Percentiles rank a stretch among this genome's conserved stretches.
Conservation (phyloP, 2,329 filamentous ascomycete species). For the Sclerotinia minor region DNA sequence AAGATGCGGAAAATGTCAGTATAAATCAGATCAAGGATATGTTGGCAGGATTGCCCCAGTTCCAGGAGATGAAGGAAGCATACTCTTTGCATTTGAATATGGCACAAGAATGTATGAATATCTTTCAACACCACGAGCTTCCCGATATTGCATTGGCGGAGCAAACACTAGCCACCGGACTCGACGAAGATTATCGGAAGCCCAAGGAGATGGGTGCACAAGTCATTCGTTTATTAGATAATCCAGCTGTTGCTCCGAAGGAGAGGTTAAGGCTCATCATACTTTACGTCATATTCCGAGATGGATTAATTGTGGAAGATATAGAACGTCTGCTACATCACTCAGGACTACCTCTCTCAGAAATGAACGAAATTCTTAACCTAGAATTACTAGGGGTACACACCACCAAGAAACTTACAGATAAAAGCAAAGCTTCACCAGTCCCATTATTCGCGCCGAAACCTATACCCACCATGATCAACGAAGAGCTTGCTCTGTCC, state of each 20-base stretch:
- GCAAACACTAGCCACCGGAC: constrained; percentile 85
- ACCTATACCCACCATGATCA: constrained; percentile 52
- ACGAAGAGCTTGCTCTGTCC: constrained; percentile 81
- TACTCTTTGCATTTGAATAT: constrained; percentile 94
- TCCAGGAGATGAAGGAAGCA: constrained; percentile 91
- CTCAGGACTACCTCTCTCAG: constrained; percentile 71
- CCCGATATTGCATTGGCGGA: constrained; percentile 85
- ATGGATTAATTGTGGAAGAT: constrained; percentile 82
- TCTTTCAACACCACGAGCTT: constrained; percentile 82
- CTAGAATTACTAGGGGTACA: constrained; percentile 79
- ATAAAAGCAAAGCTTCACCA: constrained; percentile 59
- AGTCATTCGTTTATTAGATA: constrained; percentile 83
- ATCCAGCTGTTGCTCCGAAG: constrained; percentile 67
- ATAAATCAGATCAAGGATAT: constrained; percentile 95
- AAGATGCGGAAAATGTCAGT: constrained; percentile 66
- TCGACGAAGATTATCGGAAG: constrained; percentile 90
- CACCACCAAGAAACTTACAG: constrained; percentile 72
- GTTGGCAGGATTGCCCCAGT: constrained; percentile 91
- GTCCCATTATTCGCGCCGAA: constrained; percentile 73
- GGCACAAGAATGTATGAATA: constrained; percentile 96
- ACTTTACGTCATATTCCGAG: constrained; percentile 81
- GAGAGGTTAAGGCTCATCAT: constrained; percentile 85
- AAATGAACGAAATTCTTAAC: constrained; percentile 73
- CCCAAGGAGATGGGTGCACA: constrained; percentile 87
- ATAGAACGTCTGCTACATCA: constrained; percentile 82